Conservation (phyloP, 352 stramenopile species). For the Nothophytophthora sp. region DNA sequence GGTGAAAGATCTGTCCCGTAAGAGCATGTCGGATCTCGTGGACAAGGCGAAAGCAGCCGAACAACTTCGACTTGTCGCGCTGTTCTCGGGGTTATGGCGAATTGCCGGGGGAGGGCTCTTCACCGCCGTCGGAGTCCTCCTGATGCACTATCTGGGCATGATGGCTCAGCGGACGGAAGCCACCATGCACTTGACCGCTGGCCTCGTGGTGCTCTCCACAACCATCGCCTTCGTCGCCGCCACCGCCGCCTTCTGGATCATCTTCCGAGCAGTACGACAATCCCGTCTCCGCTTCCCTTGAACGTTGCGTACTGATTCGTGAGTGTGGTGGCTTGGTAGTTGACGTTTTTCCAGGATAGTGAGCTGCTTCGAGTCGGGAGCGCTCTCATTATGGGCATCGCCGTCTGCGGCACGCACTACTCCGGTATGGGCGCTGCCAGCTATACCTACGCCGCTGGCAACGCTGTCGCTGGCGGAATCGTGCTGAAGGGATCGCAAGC, state of each 20-base stretch:
- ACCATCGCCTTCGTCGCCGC: conserved; percentile 39
- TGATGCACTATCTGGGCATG: conserved; percentile 63
- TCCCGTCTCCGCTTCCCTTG: no score
- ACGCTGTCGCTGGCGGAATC: conserved; percentile 6
- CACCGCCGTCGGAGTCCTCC: conserved; percentile 37
- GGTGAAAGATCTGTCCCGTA: no score
- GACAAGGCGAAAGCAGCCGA: conserved; percentile 22
- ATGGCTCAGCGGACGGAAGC: conserved; percentile 35
- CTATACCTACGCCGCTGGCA: neutral
- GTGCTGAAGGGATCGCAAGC: conserved; percentile 23
- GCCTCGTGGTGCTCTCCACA: conserved; percentile 33
- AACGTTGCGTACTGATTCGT: neutral
- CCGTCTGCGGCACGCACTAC: conserved; percentile 47
- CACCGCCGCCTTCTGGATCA: conserved; percentile 52
- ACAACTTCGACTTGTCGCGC: conserved; percentile 39
- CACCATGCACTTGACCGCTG: conserved; percentile 24
- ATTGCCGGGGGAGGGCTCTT: conserved; percentile 39
- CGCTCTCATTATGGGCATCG: conserved; percentile 42
- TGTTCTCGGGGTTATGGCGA: conserved; percentile 44
- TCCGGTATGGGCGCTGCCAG: conserved; percentile 21
- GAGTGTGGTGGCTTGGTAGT: conserved; percentile 15
- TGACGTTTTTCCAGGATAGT: conserved; percentile 35
- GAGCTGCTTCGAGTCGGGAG: conserved; percentile 32
- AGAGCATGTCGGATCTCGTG: conserved; percentile 20
- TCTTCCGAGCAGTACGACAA: conserved; percentile 43